Evolutionary conservation across 805 yeast genomes (phyloP), one percentile per base, ranked within the genome.

Genomic region (Dipodascopsis uninucleata): DNA sequence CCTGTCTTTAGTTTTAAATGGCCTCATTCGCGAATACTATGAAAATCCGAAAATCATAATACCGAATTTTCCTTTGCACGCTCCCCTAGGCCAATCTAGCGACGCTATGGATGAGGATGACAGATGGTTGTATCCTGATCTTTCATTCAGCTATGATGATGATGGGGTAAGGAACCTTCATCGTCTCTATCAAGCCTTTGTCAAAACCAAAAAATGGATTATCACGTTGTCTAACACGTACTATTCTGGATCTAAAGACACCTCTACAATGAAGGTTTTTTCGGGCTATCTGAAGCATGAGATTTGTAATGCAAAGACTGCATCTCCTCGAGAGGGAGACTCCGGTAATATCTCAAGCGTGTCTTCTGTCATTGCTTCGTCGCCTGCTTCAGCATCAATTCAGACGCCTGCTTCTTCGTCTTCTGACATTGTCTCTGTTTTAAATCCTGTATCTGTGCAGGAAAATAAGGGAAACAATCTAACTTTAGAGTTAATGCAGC

Each of bases 61-160:
- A 26, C 14, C 29, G 29, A n/a, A n/a, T 20, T 36, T 35, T 14
- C 28, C 41, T 7, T 18, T 33, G 8, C 44, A 42, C 8, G 17
- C 31, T 7, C 23, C 35, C 6, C 18, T n/a, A n/a, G n/a, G n/a
- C n/a, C n/a, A n/a, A n/a, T n/a, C n/a, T n/a, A n/a, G n/a, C n/a
- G n/a, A n/a, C n/a, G n/a, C n/a, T n/a, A n/a, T n/a, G n/a, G n/a
- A n/a, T n/a, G 8, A 23, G 5, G 39, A 28, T 5, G 48, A 45
- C 14, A 14, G 35, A 10, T 45, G 50, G 49, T 16, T 14, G 20
- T 16, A n/a, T 3, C 52, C 52, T 3, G 51, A 43, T 24, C 12
- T 48, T 31, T 17, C 53, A 17, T 50, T 50, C 37, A 32, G 31
- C 10, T 50, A 50, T 26, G 33, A 39, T 17, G 31, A 22, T n/a